Evolutionary conservation across 129 eudicot genomes (phyloP).

Genomic region (Glebionis coronaria): DNA sequence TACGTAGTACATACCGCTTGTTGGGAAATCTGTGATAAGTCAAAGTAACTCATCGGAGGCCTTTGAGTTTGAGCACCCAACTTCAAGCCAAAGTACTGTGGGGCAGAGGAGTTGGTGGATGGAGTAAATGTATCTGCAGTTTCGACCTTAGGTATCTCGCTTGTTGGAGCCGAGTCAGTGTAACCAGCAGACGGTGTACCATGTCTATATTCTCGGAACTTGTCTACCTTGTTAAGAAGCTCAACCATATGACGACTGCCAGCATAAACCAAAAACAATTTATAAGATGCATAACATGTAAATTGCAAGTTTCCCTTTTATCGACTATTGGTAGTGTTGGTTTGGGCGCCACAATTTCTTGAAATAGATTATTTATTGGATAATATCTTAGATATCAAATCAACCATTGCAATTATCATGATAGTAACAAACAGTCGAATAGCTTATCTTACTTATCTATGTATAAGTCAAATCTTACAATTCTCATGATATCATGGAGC

Average conservation of each 20-base stretch:
- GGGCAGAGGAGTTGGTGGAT: conserved; percentile 27
- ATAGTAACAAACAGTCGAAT: conserved; percentile 1
- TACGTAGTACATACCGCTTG: conserved; percentile 44
- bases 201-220: conserved; percentile 33
- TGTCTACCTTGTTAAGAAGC: conserved; percentile 56
- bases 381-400: not conserved
- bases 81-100: conserved; percentile 46
- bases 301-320: conserved; percentile 5
- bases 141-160: conserved; percentile 37
- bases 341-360: not conserved
- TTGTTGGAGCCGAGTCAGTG: conserved; percentile 32
- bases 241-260: conserved; percentile 53
- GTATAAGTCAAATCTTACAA: not conserved
- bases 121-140: conserved; percentile 36
- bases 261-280: conserved; percentile 18
- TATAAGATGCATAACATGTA: conserved; percentile 1
- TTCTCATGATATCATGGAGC: conserved; percentile 1
- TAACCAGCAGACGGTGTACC: conserved; percentile 32
- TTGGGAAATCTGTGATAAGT: conserved; percentile 37
- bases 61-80: conserved; percentile 44
- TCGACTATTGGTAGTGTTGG: too few relatives aligned
- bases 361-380: not conserved
- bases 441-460: not conserved
- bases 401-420: not conserved
- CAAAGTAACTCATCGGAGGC: conserved; percentile 31